These are phyloP conservation scores for Apiosordaria backusii DNA, from an alignment of 495 filamentous ascomycete genomes.

Conservation along the genomic window DNA sequence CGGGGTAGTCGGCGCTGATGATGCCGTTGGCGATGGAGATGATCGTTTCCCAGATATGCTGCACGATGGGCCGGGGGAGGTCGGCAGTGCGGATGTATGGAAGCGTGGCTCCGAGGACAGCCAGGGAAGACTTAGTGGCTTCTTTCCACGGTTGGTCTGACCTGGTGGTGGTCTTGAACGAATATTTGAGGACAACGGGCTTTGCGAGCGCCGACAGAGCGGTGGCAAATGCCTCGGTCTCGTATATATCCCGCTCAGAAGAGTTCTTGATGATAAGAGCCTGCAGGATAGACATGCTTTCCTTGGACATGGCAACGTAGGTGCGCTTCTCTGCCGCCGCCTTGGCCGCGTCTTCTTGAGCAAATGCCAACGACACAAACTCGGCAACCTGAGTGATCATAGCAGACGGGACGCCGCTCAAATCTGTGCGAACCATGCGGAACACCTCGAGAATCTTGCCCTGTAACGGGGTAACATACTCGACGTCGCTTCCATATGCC, in stretches of 20 bases:
- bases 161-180: slow-evolving; percentile 52
- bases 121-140: slow-evolving; percentile 65
- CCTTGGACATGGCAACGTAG: slow-evolving; percentile 82
- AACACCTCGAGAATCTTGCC: slow-evolving; percentile 67
- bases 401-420: slow-evolving; percentile 60
- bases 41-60: slow-evolving; percentile 57
- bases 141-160: slow-evolving; percentile 72
- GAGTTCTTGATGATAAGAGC: slow-evolving; percentile 61
- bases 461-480: slow-evolving; percentile 77
- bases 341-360: slow-evolving; percentile 30
- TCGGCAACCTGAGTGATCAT: slow-evolving; percentile 66
- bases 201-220: slow-evolving; percentile 61
- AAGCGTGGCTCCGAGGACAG: slow-evolving; percentile 64
- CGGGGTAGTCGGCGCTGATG: slow-evolving; percentile 52
- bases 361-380: slow-evolving; percentile 66
- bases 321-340: slow-evolving; percentile 53
- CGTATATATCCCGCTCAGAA: slow-evolving; percentile 61
- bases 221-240: slow-evolving; percentile 55
- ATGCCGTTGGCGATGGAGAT: slow-evolving; percentile 59
- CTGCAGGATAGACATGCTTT: slow-evolving; percentile 65
- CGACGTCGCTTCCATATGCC: slow-evolving; percentile 78
- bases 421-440: slow-evolving; percentile 65
- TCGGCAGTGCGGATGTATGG: slow-evolving; percentile 57
- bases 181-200: slow-evolving; percentile 73
- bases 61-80: slow-evolving; percentile 43